A percentile compares a stretch with the other conserved stretches of the same genome.
Conservation (phyloP, 768 basidiomycete genomes). For the Suillus subalutaceus region DNA sequence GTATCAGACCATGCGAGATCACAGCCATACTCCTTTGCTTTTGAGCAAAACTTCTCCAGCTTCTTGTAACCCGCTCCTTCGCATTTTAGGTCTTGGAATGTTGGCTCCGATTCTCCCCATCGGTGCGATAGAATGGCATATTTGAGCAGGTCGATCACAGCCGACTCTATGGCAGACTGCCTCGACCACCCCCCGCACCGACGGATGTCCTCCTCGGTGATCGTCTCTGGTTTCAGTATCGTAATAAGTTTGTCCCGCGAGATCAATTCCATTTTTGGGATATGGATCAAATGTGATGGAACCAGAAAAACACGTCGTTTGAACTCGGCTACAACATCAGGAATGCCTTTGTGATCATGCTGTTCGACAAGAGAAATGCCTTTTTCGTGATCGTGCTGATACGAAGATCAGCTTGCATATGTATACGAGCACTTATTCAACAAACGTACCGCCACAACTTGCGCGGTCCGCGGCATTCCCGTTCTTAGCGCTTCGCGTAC, state of each 20-base stretch:
- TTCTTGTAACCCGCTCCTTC: slow-evolving; percentile 15
- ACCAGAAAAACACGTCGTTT: slow-evolving; percentile 11
- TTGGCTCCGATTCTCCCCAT: slow-evolving; percentile 13
- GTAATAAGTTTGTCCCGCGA: not conserved
- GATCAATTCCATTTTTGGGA: slow-evolving; percentile 9
- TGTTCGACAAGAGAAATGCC: not conserved
- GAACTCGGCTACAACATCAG: slow-evolving; percentile 8
- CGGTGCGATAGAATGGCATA: slow-evolving; percentile 18
- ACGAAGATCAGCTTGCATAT: not conserved
- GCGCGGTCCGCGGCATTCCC: not conserved
- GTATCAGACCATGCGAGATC: slow-evolving; percentile 17
- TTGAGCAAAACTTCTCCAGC: not conserved
- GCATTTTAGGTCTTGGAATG: slow-evolving; percentile 4
- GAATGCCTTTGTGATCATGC: not conserved
- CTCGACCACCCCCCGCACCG: not conserved
- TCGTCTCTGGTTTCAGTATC: slow-evolving; percentile 10
- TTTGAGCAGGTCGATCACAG: slow-evolving; percentile 4
- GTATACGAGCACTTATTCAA: not conserved
- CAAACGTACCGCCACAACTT: not conserved
- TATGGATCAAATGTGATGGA: slow-evolving; percentile 8
- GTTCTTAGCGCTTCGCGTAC: not conserved
- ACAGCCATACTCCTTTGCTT: slow-evolving; percentile 8
- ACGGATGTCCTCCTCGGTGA: slow-evolving; percentile 1
- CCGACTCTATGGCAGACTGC: not conserved
- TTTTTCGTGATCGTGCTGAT: not conserved